Evolutionary conservation across 2,329 filamentous ascomycete species (phyloP), one percentile per base, ranked within the genome.

Genomic region (Orbilia oligospora): DNA sequence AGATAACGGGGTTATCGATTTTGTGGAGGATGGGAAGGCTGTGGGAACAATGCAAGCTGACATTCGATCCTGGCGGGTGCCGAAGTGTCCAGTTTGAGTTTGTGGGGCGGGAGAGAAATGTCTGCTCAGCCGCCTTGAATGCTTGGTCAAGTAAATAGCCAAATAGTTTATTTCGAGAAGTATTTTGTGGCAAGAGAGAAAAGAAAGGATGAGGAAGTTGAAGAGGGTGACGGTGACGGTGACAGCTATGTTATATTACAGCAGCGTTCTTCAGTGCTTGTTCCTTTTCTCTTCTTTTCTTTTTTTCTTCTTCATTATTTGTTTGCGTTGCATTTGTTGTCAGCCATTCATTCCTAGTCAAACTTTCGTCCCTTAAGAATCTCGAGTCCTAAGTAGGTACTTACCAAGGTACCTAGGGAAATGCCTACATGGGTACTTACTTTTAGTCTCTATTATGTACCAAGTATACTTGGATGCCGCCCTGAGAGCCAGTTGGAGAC

Each of bases 11-110:
- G 46, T 20, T 12, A 4, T 30, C 20, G 65, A 33, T 44, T 22
- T 46, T 12, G 12, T 20, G 24, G 27, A 5, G 16, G 44, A 48
- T 24, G 24, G 14, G 8, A 6, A 51, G 9, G 51, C 46, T 24
- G 36, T 24, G 20, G 36, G 20, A 61, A 61, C 18, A 20, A 20
- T 27, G 20, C 56, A 61, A 16, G 56, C 56, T 61, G 56, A 44
- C 56, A 61, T 61, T 44, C 56, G 56, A 61, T 61, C 20, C 36
- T 41, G 20, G 20, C 18, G 53, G 36, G 12, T 24, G 36, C 56
- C 10, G 55, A 14, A 38, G 18, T 24, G 36, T 61, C 10, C 3
- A 20, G 12, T 44, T 10, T 61, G 36, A 18, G 51, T 16, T 41
- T 41, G 9, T 8, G 33, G n/a, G n/a, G n/a, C n/a, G n/a, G n/a